These are phyloP conservation scores for Penicillium sclerotiorum DNA, from an alignment of 2,329 filamentous ascomycete species.

Conservation along the genomic window DNA sequence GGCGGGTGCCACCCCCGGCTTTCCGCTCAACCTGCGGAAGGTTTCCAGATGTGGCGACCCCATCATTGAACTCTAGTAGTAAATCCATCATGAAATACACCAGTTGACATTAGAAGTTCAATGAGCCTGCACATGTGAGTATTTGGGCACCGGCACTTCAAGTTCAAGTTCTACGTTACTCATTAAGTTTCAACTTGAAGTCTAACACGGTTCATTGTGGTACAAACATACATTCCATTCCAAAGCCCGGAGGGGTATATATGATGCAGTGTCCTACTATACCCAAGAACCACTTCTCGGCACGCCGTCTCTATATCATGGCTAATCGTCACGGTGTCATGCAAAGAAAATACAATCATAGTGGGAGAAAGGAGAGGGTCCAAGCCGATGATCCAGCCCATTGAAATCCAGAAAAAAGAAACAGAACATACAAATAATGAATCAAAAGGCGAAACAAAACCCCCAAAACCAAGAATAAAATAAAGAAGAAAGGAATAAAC, in stretches of 20 bases:
- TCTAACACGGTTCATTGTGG: no score
- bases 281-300: no score
- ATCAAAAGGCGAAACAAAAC: constrained; percentile 6
- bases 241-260: not conserved
- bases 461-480: constrained; percentile 7
- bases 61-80: no score
- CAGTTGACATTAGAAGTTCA: no score
- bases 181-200: not conserved
- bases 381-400: not conserved
- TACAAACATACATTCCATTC: no score
- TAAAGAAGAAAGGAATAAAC: constrained; percentile 8
- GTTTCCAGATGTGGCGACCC: not conserved
- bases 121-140: no score
- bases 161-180: not conserved
- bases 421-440: constrained; percentile 1
- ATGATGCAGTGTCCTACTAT: not conserved
- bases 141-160: no score
- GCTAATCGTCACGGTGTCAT: constrained; percentile 22
- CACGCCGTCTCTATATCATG: constrained; percentile 19
- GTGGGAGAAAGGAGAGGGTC: not conserved
- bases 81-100: no score
- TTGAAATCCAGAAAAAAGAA: not conserved
- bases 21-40: constrained; percentile 1
- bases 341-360: constrained; percentile 1
- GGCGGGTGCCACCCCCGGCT: constrained; percentile 5